Evolutionary conservation across 495 filamentous ascomycete genomes (phyloP).

Genomic region (Talaromyces stipitatus): DNA sequence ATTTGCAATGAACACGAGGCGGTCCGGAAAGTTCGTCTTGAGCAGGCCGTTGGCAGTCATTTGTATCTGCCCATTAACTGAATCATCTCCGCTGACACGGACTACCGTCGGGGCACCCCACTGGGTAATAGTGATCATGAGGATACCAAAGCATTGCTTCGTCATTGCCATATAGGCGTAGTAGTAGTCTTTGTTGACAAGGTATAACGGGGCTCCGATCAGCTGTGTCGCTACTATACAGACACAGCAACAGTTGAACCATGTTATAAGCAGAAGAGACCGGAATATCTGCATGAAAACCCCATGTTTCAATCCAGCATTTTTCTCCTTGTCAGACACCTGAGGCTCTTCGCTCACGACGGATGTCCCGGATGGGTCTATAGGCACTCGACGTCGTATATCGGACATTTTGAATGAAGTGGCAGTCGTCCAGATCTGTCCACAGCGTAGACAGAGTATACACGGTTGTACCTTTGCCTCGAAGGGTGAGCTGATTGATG

Average conservation of each 20-base stretch:
- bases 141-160: slow-evolving; percentile 55
- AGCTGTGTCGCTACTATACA: slow-evolving; percentile 47
- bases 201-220: slow-evolving; percentile 50
- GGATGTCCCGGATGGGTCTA: slow-evolving; percentile 6
- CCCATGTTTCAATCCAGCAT: slow-evolving; percentile 58
- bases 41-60: slow-evolving; percentile 47
- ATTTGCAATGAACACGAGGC: slow-evolving; percentile 57
- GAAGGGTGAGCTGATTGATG: neutral
- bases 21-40: slow-evolving; percentile 50
- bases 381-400: slow-evolving; percentile 33
- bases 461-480: neutral
- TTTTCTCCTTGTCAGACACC: slow-evolving; percentile 15
- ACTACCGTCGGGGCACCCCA: slow-evolving; percentile 55
- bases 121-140: slow-evolving; percentile 52
- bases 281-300: slow-evolving; percentile 56
- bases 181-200: slow-evolving; percentile 51
- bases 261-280: slow-evolving; percentile 53
- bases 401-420: slow-evolving; percentile 16
- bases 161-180: slow-evolving; percentile 60
- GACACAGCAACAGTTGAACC: slow-evolving; percentile 52
- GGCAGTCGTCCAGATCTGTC: neutral
- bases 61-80: slow-evolving; percentile 49
- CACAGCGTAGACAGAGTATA: neutral
- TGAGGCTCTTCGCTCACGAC: neutral
- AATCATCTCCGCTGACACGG: slow-evolving; percentile 54